Evolutionary conservation across 352 stramenopile species (phyloP), one percentile per base, ranked within the genome.

Genomic region (Phytophthora brassicae): DNA sequence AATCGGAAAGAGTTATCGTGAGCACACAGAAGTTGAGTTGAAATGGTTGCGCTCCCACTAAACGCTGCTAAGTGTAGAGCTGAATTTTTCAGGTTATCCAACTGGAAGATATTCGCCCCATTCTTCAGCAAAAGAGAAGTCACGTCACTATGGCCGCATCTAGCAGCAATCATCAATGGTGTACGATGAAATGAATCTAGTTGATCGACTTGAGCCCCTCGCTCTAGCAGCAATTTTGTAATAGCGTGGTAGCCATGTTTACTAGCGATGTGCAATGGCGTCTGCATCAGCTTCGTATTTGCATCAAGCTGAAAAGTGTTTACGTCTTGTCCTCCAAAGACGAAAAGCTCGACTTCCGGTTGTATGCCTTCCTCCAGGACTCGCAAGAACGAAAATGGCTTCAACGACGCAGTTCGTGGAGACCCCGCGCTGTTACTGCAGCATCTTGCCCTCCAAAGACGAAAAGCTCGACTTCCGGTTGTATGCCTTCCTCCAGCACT

Each of bases 21-120:
- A 0, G 68, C 54, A 4, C 68, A 58, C 8, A 91, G 61, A 4
- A 91, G n/a, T 17, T 82, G 49, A 8, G 75, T 61, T 2, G 66
- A 65, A 28, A 79, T 74, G 9, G 64, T 62, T 1, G 66, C 70
- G 35, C 60, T 80, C 2, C 84, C 84, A 13, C 75, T 79, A 29
- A 77, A 77, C 1, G 84, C 84, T n/a, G 79, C 81, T 56, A 84
- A 80, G 41, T 93, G 84, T 41, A 93, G 46, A 7, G 75, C 60
- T 11, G 81, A 87, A 51, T 91, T 90, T 45, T 78, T 77, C n/a
- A 90, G 51, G 17, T 82, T 81, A 50, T 92, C 83, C 13, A 72
- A 22, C 6, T 60, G 60, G 26, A 86, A 77, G 14, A 90, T 75
- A 16, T 74, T 74, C 16, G 75, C 77, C 0, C 60, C 70, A 7